Base-by-base conservation (phyloP, 495 filamentous ascomycete genomes). In the Penicillium waksmanii region DNA sequence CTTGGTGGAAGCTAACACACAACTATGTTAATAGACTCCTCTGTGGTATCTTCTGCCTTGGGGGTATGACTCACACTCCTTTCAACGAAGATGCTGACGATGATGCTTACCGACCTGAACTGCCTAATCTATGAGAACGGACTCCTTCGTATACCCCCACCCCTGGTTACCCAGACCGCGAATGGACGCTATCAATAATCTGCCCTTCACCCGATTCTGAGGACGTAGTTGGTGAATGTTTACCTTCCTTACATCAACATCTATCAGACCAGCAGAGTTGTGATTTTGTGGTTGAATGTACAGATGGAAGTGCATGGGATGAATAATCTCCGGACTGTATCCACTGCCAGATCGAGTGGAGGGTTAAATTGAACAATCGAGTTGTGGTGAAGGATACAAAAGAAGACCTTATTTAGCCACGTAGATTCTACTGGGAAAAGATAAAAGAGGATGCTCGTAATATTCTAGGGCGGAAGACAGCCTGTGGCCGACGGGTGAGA, bases 301-400 rank as follows among this genome's bases (percentile, higher is more conserved):
- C 25, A 25, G 25, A 25, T 25, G 5, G 25, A 25, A 25, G 25
- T 55, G 64, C 78, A 85, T 79, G 67, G 54, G 62, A 74, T 61
- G 61, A 77, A 63, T 36, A 73, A 50, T 63, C 60, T 56, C 72
- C 66, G 23, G 67, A 51, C 57, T 65, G 53, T 65, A 66, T 74
- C 48, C 62, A 76, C 60, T 77, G 77, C 57, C 59, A 67, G 43
- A 52, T n/a, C n/a, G n/a, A n/a, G n/a, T n/a, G n/a, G n/a, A n/a
- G n/a, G n/a, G n/a, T n/a, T n/a, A n/a, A n/a, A 49, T 40, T 76
- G 11, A 73, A 76, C 33, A 71, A 76, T 42, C 62, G 63, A 58
- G 56, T 60, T 53, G 49, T 76, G 33, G 49, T 58, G 6, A 69
- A 66, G 54, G 70, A 75, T 54, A 77, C 63, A 57, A 67, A 76